These are phyloP conservation scores for Suillus occidentalis DNA, from an alignment of 768 basidiomycete genomes.

Conservation along the genomic window DNA sequence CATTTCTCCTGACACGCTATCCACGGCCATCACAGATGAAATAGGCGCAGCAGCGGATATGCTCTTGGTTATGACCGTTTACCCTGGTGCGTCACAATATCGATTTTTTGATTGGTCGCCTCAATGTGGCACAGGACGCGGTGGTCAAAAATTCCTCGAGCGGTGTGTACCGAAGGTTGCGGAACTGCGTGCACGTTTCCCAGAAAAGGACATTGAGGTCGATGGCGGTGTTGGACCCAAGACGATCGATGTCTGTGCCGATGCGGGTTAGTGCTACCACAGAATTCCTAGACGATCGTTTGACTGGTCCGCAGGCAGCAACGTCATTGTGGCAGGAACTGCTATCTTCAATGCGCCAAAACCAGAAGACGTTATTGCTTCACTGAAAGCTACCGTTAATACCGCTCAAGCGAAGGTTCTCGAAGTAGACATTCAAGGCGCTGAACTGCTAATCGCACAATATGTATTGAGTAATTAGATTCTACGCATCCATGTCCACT, in stretches of 20 bases:
- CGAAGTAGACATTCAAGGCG: conserved; percentile 4
- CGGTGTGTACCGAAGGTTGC: conserved; percentile 91
- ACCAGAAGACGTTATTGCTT: conserved; percentile 74
- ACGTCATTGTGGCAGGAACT: conserved; percentile 97
- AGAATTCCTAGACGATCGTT: not conserved
- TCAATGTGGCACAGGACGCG: conserved; percentile 55
- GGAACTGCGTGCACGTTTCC: conserved; percentile 88
- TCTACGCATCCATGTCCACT: not conserved
- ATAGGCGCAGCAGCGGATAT: conserved; percentile 86
- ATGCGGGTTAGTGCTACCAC: conserved; percentile 62
- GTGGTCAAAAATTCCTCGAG: conserved; percentile 95
- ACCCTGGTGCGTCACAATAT: conserved; percentile 61
- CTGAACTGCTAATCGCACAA: not conserved
- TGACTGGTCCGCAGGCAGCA: conserved; percentile 65
- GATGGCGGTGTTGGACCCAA: conserved; percentile 96
- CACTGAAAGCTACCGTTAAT: conserved; percentile 69
- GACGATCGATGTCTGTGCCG: conserved; percentile 83
- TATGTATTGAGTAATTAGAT: conserved; percentile 3
- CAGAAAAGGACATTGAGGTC: conserved; percentile 94
- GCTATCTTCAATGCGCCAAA: conserved; percentile 86
- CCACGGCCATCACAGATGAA: conserved; percentile 82
- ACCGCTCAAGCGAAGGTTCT: conserved; percentile 58
- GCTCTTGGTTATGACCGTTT: conserved; percentile 98
- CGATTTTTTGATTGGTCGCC: not conserved
- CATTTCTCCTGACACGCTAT: conserved; percentile 93